Evolutionary conservation across 805 yeast species (phyloP).

Genomic region (Wickerhamomyces queroliae): DNA sequence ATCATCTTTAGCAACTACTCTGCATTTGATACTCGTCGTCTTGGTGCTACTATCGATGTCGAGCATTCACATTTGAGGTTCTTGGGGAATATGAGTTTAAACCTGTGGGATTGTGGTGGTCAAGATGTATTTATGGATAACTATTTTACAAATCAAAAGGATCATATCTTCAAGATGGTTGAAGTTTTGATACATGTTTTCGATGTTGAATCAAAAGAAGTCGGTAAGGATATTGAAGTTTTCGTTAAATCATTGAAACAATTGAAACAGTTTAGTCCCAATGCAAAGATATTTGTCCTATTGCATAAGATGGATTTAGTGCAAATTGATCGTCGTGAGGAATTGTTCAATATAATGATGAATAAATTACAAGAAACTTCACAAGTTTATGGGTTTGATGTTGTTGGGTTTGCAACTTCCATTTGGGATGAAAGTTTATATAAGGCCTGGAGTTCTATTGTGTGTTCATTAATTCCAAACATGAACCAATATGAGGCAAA

Average conservation of each 20-base stretch:
- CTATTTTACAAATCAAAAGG: slow-evolving; percentile 81
- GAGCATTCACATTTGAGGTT: slow-evolving; percentile 93
- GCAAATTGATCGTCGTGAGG: slow-evolving; percentile 78
- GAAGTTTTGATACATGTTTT: slow-evolving; percentile 95
- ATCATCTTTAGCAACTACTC: slow-evolving; percentile 94
- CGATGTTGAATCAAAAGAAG: slow-evolving; percentile 90
- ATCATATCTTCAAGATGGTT: slow-evolving; percentile 90
- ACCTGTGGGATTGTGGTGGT: slow-evolving; percentile 98
- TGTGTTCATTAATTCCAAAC: slow-evolving; percentile 91
- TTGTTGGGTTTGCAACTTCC: slow-evolving; percentile 88
- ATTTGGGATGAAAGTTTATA: slow-evolving; percentile 96
- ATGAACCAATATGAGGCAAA: slow-evolving; percentile 75
- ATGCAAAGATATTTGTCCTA: slow-evolving; percentile 85
- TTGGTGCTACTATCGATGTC: slow-evolving; percentile 98
- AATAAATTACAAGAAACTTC: slow-evolving; percentile 72
- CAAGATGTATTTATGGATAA: slow-evolving; percentile 96
- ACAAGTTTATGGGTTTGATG: slow-evolving; percentile 57
- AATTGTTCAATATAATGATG: slow-evolving; percentile 80
- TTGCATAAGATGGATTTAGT: slow-evolving; percentile 96
- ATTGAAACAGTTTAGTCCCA: slow-evolving; percentile 78
- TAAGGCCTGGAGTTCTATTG: slow-evolving; percentile 96
- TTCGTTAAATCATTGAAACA: slow-evolving; percentile 80
- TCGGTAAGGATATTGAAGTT: slow-evolving; percentile 88
- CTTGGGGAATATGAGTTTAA: slow-evolving; percentile 90
- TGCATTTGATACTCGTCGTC: slow-evolving; percentile 90